phyloP scores from a whole-genome alignment of 2,329 filamentous ascomycete genomes.

The Penicillium sp. region DNA sequence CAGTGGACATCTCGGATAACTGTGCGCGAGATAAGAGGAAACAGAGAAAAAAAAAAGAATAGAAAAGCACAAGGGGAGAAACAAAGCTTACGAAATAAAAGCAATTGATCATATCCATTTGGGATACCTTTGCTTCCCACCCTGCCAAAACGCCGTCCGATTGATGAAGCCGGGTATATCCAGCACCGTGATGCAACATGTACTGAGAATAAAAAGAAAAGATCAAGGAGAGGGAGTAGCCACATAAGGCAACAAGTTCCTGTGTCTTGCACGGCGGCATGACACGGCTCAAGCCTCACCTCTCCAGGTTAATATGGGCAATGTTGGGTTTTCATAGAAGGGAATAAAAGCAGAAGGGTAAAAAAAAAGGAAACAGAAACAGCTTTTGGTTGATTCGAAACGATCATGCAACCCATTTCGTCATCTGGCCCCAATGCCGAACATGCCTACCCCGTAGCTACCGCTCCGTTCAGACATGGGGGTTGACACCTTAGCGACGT shows the following conservation, averaged over 20 bases:
- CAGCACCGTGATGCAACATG: slow-evolving; percentile 50
- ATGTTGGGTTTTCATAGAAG: slow-evolving; percentile 9
- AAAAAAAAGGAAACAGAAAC: slow-evolving; percentile 14
- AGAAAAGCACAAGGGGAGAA: slow-evolving; percentile 9
- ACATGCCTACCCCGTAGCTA: slow-evolving; percentile 47
- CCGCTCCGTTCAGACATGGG: slow-evolving; percentile 42
- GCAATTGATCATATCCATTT: slow-evolving; percentile 21
- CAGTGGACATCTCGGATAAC: slow-evolving; percentile 17
- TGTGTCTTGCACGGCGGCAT: slow-evolving; percentile 4
- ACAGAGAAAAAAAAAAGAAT: neutral
- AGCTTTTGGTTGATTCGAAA: slow-evolving; percentile 24
- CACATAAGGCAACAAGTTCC: slow-evolving; percentile 7
- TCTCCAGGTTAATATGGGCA: slow-evolving; percentile 13
- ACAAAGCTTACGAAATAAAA: slow-evolving; percentile 17
- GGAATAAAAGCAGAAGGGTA: slow-evolving; percentile 5
- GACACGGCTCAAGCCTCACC: slow-evolving; percentile 5
- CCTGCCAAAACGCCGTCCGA: slow-evolving; percentile 39
- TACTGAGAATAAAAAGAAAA: slow-evolving; percentile 33
- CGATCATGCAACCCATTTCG: slow-evolving; percentile 12
- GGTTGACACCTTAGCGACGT: slow-evolving; percentile 42
- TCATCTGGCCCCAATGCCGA: slow-evolving; percentile 47
- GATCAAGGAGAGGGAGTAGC: slow-evolving; percentile 1
- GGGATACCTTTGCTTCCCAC: slow-evolving; percentile 27
- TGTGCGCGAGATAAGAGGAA: slow-evolving; percentile 6
- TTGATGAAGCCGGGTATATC: slow-evolving; percentile 50